phyloP scores from a whole-genome alignment of 768 basidiomycete genomes.

The Pisolithus tinctorius region DNA sequence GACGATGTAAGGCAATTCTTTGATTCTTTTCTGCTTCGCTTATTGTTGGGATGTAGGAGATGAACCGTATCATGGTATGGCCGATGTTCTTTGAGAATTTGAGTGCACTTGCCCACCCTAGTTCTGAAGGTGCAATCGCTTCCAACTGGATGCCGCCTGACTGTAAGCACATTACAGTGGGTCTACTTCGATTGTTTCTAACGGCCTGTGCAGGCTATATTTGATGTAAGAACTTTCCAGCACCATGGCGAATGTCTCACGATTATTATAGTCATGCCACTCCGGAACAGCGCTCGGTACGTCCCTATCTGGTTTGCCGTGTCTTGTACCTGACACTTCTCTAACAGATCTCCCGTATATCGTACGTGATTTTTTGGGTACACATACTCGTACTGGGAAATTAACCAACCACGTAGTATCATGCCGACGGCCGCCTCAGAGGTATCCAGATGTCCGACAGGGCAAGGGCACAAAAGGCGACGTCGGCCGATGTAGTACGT shows the following conservation, averaged over 20 bases:
- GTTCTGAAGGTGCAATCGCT: conserved; percentile 39
- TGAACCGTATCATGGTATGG: conserved; percentile 38
- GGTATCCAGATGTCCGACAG: conserved; percentile 33
- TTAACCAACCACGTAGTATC: conserved; percentile 36
- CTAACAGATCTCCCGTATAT: conserved; percentile 22
- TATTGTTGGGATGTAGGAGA: conserved; percentile 19
- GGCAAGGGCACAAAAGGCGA: conserved; percentile 37
- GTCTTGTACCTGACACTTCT: background rate
- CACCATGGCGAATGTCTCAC: background rate
- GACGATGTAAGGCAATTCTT: conserved; percentile 53
- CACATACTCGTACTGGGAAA: background rate
- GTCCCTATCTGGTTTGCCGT: background rate
- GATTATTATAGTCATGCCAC: conserved; percentile 35
- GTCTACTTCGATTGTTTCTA: background rate
- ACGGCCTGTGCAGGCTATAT: conserved; percentile 29
- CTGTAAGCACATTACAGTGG: conserved; percentile 26
- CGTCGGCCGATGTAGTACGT: conserved; percentile 67
- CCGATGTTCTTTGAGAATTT: background rate
- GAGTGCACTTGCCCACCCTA: background rate
- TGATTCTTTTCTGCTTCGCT: background rate
- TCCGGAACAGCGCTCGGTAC: conserved; percentile 43
- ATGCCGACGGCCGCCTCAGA: conserved; percentile 49
- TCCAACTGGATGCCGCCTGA: conserved; percentile 62
- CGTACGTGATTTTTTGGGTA: conserved; percentile 8
- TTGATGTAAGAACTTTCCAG: conserved; percentile 36